Percentiles rank a stretch among this genome's conserved stretches.
These are phyloP conservation scores for Heritiera littoralis DNA, from an alignment of 345 rosid species.

Conservation along the genomic window DNA sequence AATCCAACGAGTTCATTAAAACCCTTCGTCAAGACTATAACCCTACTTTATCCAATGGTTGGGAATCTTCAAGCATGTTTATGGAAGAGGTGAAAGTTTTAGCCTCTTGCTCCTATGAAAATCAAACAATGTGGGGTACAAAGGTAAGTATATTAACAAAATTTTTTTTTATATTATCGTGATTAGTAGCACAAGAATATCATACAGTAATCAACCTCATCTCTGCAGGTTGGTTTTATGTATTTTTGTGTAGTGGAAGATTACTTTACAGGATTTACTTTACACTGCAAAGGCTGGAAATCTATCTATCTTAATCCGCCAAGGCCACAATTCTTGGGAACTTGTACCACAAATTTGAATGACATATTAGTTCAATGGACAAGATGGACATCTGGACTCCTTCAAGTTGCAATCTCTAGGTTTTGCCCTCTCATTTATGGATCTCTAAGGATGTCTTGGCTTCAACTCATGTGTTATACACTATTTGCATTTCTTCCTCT, in stretches of 20 bases:
- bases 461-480: constrained; percentile 32
- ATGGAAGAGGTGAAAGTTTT: constrained; percentile 24
- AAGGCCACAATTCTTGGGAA: constrained; percentile 46
- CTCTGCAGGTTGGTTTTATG: constrained; percentile 42
- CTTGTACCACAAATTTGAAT: constrained; percentile 24
- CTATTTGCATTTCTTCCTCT: constrained; percentile 25
- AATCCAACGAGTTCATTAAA: constrained; percentile 35
- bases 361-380: constrained; percentile 31
- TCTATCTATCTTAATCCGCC: constrained; percentile 35
- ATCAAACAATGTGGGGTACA: constrained; percentile 43
- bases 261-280: constrained; percentile 35
- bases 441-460: constrained; percentile 22
- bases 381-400: constrained; percentile 44
- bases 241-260: constrained; percentile 46
- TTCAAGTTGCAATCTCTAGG: constrained; percentile 34
- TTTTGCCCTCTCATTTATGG: too few species aligned
- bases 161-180: too few species aligned
- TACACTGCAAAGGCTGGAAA: constrained; percentile 44
- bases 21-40: constrained; percentile 14
- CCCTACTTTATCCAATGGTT: neutral
- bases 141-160: constrained; percentile 26
- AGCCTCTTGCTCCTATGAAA: constrained; percentile 40
- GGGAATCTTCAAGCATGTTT: constrained; percentile 13
- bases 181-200: neutral
- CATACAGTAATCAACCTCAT: neutral